Evolutionary conservation across 257 asterid species (phyloP).

Genomic region (Ligustrum vulgare): DNA sequence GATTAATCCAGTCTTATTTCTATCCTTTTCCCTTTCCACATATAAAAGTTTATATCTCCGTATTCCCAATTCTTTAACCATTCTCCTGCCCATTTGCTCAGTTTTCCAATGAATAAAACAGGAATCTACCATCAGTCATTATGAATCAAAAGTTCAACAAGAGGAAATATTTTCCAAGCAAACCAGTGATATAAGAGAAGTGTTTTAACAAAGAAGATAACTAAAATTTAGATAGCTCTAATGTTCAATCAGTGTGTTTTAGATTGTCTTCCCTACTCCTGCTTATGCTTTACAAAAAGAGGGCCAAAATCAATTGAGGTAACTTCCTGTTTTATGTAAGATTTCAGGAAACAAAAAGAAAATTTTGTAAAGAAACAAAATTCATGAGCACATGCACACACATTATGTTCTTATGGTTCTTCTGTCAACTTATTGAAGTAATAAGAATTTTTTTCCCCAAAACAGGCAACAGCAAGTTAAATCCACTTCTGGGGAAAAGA

Average conservation of each 20-base stretch:
- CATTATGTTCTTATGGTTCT: neutral
- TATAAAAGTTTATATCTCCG: too few relatives aligned
- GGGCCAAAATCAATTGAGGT: neutral
- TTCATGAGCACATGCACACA: neutral
- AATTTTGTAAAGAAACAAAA: neutral
- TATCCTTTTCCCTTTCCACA: too few relatives aligned
- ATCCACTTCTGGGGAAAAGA: neutral
- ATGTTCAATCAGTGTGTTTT: conserved; percentile 2
- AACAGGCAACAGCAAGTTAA: neutral
- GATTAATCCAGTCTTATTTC: too few relatives aligned
- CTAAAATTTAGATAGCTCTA: neutral
- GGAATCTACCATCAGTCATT: too few relatives aligned
- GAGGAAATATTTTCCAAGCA: too few relatives aligned
- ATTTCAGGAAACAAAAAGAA: neutral
- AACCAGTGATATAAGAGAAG: neutral
- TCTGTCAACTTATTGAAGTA: neutral
- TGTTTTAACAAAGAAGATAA: neutral
- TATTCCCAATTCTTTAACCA: too few relatives aligned
- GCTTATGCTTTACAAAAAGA: neutral
- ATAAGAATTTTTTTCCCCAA: neutral
- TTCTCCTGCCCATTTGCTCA: too few relatives aligned
- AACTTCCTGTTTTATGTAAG: neutral
- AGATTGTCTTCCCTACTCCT: neutral
- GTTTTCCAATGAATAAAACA: too few relatives aligned
- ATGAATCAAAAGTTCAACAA: too few relatives aligned